Evolutionary conservation across 805 yeast species (phyloP).

Genomic region (Metschnikowia similis): DNA sequence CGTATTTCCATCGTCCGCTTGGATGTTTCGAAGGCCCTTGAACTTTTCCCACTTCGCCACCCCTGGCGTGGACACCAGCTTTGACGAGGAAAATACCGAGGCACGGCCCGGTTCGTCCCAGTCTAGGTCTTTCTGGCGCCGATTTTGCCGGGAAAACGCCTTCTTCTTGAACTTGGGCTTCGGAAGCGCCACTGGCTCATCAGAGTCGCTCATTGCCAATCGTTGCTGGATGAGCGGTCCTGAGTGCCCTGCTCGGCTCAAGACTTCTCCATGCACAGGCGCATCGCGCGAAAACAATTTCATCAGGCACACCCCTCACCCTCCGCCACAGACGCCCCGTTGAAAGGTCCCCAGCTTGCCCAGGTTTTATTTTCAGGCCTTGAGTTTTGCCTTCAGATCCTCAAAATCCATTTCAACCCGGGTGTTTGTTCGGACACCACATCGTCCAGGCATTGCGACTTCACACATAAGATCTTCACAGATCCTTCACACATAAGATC

Average conservation of each 20-base stretch:
- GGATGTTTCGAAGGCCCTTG: background rate
- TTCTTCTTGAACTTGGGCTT: background rate
- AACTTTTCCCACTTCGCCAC: background rate
- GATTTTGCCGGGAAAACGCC: background rate
- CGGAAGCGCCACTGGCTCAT: background rate
- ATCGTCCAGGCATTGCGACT: no score
- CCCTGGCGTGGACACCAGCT: background rate
- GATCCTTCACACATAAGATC: no score
- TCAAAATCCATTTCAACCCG: no score
- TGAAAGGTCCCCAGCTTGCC: background rate
- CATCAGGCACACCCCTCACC: background rate
- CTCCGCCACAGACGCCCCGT: background rate
- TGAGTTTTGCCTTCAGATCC: no score
- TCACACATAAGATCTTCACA: no score
- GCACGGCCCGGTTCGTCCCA: background rate
- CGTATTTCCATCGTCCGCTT: background rate
- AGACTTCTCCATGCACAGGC: background rate
- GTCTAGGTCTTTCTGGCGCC: background rate
- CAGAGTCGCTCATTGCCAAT: background rate
- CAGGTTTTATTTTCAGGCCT: no score
- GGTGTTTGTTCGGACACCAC: no score
- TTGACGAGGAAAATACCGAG: background rate
- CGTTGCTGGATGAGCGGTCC: background rate
- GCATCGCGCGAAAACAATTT: constrained; percentile 3
- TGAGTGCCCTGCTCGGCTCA: background rate